These are phyloP conservation scores for Trichosporon sp. DNA, from an alignment of 1,284 basidiomycete species.

Conservation along the genomic window DNA sequence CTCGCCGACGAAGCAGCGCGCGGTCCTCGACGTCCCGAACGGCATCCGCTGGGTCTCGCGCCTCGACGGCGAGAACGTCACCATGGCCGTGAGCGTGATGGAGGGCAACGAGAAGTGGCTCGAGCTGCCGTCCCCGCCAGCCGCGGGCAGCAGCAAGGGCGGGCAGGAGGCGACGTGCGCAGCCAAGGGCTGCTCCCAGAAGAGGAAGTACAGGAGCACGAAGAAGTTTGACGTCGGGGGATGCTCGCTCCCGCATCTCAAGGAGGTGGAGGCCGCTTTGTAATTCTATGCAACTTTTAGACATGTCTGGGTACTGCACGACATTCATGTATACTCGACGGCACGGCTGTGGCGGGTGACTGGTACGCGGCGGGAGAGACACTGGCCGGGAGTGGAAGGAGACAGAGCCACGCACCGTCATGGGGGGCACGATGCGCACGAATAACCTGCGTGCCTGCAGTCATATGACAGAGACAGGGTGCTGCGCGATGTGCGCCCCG, in stretches of 20 bases:
- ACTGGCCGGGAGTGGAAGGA: too few relatives aligned
- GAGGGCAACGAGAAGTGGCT: slow-evolving; percentile 29
- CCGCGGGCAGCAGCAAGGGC: neutral
- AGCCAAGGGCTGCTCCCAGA: slow-evolving; percentile 53
- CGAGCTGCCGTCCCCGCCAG: neutral
- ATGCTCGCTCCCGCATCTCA: slow-evolving; percentile 54
- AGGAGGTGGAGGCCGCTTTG: slow-evolving; percentile 32
- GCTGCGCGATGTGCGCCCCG: too few relatives aligned
- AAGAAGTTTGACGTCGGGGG: slow-evolving; percentile 56
- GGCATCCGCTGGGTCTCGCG: slow-evolving; percentile 15
- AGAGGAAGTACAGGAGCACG: slow-evolving; percentile 57
- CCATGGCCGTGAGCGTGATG: slow-evolving; percentile 28
- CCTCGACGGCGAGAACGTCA: slow-evolving; percentile 17
- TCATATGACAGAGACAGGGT: neutral
- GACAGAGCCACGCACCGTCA: too few relatives aligned
- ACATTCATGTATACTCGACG: neutral
- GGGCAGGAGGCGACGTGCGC: slow-evolving; percentile 37
- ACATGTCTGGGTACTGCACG: neutral
- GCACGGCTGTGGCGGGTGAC: too few relatives aligned
- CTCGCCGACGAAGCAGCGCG: slow-evolving; percentile 13
- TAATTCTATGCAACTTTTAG: slow-evolving; percentile 1
- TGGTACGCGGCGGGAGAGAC: too few relatives aligned
- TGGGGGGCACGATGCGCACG: too few relatives aligned
- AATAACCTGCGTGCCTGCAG: neutral
- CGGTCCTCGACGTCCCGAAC: neutral